A percentile compares a stretch with the other conserved stretches of the same genome.
These are phyloP conservation scores for Suillus fuscotomentosus DNA, from an alignment of 768 basidiomycete species.

Conservation along the genomic window DNA sequence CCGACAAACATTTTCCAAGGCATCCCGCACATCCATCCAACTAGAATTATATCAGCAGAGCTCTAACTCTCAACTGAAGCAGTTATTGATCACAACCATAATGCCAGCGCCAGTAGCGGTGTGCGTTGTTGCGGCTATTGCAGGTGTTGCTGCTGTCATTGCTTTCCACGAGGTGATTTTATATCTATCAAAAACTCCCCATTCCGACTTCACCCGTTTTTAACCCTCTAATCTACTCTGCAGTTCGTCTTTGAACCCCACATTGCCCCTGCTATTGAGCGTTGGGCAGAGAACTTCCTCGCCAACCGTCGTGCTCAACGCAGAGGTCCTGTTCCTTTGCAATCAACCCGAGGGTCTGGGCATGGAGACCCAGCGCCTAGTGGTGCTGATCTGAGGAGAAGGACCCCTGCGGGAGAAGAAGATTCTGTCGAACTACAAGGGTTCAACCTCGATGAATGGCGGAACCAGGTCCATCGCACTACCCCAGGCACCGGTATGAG, in stretches of 20 bases:
- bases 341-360: slow-evolving; percentile 15
- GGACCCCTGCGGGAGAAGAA: slow-evolving; percentile 16
- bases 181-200: background rate
- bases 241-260: slow-evolving; percentile 74
- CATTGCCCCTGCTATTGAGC: slow-evolving; percentile 59
- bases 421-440: slow-evolving; percentile 49
- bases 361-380: slow-evolving; percentile 3
- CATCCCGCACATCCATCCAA: background rate
- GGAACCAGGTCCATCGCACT: slow-evolving; percentile 38
- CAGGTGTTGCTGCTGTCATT: slow-evolving; percentile 46
- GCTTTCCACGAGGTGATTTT: slow-evolving; percentile 58
- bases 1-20: background rate
- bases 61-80: background rate
- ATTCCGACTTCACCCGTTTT: background rate
- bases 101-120: slow-evolving; percentile 39
- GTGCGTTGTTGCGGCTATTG: slow-evolving; percentile 50
- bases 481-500: background rate
- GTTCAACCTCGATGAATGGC: slow-evolving; percentile 58
- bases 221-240: background rate
- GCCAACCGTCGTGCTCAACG: slow-evolving; percentile 28
- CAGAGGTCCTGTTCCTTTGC: slow-evolving; percentile 20
- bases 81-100: background rate
- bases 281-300: slow-evolving; percentile 35
- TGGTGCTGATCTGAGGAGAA: slow-evolving; percentile 14
- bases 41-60: background rate